Evolutionary conservation across 495 filamentous ascomycete species (phyloP), one percentile per base, ranked within the genome.

Genomic region (Penicillium canariense): DNA sequence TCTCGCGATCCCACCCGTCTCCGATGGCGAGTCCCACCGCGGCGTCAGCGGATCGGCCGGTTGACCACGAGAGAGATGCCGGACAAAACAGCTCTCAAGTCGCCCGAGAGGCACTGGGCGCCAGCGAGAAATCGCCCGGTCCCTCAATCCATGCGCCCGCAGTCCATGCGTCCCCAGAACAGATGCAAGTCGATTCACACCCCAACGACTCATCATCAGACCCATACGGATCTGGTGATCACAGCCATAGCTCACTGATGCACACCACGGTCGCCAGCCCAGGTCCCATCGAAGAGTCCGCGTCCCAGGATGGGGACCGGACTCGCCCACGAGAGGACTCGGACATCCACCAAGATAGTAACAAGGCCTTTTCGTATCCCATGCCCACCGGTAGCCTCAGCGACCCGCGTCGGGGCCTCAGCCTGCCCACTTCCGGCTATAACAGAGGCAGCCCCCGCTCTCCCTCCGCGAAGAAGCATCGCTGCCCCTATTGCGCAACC

Each of bases 401-500:
- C 49, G 75, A 77, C 44, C 80, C 79, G 38, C 70, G 78, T 42
- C 81, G 90, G 59, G 85, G 84, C 12, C 83, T 91, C 72, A 96
- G 89, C 67, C 75, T 94, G 53, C 89, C 90, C 14, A 81, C 84
- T 65, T 78, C 88, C 12, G 80, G 81, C 25, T 83, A 84, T 25
- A 70, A 72, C 43, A 81, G 85, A 63, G 76, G 78, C 50, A 83
- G 82, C 56, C 77, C 82, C 53, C 79, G 84, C 66, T 84, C 91
- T n/a, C 82, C 86, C 5, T 87, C 87, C 7, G 78, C 82, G 20
- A 96, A 95, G 70, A 94, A 94, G 60, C 93, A 99, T 72, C 95
- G 92, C 55, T 99, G 94, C 63, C 91, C 88, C 2, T 96, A 96
- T 69, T 99, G 94, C 76, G 79, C 89, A 4, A 96, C 95, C 7